A percentile compares a stretch with the other conserved stretches of the same genome.
Evolutionary conservation across 345 rosid species (phyloP).

Genomic region (Eucalyptus curtisii): DNA sequence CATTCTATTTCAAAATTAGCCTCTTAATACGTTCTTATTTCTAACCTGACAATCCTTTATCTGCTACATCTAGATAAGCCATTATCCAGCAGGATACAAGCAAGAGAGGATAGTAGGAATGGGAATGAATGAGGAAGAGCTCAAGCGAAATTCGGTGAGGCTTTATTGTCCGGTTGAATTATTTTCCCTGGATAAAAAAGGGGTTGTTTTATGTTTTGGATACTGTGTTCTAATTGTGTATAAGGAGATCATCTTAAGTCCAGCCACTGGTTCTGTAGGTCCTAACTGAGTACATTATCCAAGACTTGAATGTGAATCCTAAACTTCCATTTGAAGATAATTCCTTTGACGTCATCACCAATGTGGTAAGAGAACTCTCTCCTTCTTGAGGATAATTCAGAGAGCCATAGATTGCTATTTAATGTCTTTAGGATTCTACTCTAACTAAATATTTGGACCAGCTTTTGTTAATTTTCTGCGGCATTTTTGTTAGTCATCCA

Average conservation of each 20-base stretch:
- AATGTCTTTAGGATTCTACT: background rate
- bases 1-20: background rate
- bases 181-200: background rate
- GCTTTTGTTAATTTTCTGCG: background rate
- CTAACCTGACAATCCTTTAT: background rate
- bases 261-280: constrained; percentile 25
- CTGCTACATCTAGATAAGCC: constrained; percentile 54
- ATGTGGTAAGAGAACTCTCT: constrained; percentile 39
- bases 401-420: background rate
- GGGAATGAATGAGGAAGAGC: constrained; percentile 89
- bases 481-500: background rate
- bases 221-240: background rate
- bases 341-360: constrained; percentile 75
- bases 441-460: background rate
- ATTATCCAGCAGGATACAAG: constrained; percentile 82
- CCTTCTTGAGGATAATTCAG: background rate
- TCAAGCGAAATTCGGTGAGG: constrained; percentile 59
- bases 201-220: background rate
- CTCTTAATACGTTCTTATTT: background rate
- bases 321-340: constrained; percentile 78
- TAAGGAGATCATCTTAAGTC: background rate
- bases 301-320: constrained; percentile 72
- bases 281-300: constrained; percentile 60
- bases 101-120: constrained; percentile 69
- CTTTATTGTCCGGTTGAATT: background rate